Conservation (phyloP, 1,284 basidiomycete species). For the Coniferiporia sulphurascens region DNA sequence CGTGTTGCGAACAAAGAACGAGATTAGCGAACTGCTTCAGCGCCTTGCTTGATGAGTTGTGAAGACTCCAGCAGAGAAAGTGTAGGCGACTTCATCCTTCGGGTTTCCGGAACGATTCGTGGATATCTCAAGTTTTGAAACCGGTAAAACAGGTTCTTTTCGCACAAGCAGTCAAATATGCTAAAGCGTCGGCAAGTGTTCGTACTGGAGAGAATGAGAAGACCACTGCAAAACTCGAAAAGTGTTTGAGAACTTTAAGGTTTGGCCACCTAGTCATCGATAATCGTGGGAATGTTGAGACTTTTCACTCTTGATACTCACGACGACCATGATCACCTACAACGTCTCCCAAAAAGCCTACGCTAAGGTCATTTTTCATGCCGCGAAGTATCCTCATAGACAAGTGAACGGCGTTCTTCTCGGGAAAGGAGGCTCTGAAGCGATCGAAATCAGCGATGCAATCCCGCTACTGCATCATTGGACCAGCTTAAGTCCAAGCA, state of each 20-base stretch:
- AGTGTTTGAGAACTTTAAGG: too few species aligned
- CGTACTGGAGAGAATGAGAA: too few species aligned
- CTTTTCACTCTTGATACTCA: too few species aligned
- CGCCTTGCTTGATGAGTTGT: constrained; percentile 15
- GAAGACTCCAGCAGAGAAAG: constrained; percentile 12
- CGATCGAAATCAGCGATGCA: constrained; percentile 51
- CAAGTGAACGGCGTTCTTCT: constrained; percentile 65
- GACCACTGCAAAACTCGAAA: too few species aligned
- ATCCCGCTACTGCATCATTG: constrained; percentile 76
- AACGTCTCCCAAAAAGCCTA: constrained; percentile 52
- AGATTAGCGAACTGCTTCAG: constrained; percentile 15
- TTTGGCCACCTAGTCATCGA: too few species aligned
- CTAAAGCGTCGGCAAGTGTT: too few species aligned
- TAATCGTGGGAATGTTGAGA: neutral
- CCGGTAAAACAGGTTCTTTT: neutral
- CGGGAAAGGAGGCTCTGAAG: constrained; percentile 35
- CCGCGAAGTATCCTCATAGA: constrained; percentile 66
- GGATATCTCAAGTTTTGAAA: neutral
- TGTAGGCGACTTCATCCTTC: constrained; percentile 1
- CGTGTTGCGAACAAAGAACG: neutral
- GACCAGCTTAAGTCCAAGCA: constrained; percentile 74
- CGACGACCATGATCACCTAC: constrained; percentile 33
- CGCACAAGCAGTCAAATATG: too few species aligned
- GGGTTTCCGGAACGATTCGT: neutral
- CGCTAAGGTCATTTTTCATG: constrained; percentile 63